Evolutionary conservation across 78 protist genomes (phyloP), one percentile per base, ranked within the genome.

Genomic region (Salpingoeca rosetta): DNA sequence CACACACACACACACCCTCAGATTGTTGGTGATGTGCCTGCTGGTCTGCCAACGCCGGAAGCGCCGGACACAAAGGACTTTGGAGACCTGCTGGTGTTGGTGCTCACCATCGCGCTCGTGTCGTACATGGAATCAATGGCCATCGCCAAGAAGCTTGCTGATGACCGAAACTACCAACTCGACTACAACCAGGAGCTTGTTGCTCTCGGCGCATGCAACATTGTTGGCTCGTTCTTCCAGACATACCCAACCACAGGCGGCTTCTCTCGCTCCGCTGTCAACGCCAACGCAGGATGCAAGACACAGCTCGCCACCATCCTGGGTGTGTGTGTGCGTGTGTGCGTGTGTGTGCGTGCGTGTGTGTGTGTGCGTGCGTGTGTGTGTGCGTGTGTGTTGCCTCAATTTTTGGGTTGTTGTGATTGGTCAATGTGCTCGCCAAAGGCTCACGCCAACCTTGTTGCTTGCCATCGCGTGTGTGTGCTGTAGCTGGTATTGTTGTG

Each of bases 121-220:
- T 86, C 91, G 7, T 94, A 84, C 81, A 86, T 92, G 57, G 85
- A 87, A 31, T 42, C 87, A 77, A 85, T 92, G 17, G 88, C 93
- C 3, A 84, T 94, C 35, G 92, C 93, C 76, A 82, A 88, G 3
- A 78, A 77, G 45, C 86, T 87, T 51, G 93, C 94, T 1, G 86
- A 75, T 81, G 65, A 88, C 74, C 24, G 87, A 76, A 40, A 80
- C 37, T 89, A 88, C 81, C 40, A 24, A 0, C 81, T 94, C n/a
- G 85, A 86, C 2, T 74, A 90, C 22, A 91, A 91, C 85, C 92
- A 88, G 72, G 96, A 94, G 78, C 85, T 94, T 42, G n/a, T 92
- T 43, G 93, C 94, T 36, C 80, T 94, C 36, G 96, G 96, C 22
- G 79, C 84, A 0, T 78, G 92, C 37, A 91, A 92, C 82, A 37